Percentiles rank a stretch among this genome's conserved stretches.
These are phyloP conservation scores for Suaeda aralocaspica DNA, from an alignment of 148 eudicot species.

Conservation along the genomic window DNA sequence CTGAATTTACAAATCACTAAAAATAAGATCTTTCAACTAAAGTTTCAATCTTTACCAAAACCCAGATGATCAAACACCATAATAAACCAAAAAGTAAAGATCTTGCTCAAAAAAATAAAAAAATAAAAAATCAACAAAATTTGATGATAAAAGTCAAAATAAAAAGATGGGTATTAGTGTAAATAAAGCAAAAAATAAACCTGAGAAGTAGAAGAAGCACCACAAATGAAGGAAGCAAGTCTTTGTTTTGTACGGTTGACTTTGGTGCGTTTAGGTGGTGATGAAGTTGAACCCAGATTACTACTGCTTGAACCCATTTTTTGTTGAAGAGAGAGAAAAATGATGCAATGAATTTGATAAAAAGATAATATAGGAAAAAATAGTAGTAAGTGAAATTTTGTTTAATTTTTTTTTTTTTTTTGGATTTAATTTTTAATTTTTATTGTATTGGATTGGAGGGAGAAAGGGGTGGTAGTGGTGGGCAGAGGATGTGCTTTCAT, in stretches of 20 bases:
- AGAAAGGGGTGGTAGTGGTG: neutral
- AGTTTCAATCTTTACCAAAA: neutral
- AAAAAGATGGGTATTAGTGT: neutral
- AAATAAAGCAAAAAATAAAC: too few relatives aligned
- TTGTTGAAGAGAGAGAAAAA: neutral
- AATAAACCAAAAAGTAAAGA: neutral
- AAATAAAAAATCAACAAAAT: neutral
- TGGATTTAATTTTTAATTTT: neutral
- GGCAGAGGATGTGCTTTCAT: neutral
- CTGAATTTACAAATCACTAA: neutral
- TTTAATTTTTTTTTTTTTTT: too few relatives aligned
- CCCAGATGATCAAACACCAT: neutral
- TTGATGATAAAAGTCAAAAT: neutral
- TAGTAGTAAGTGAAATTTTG: too few relatives aligned
- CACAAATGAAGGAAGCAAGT: constrained; percentile 50
- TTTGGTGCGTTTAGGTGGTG: constrained; percentile 22
- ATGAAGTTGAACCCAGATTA: constrained; percentile 34
- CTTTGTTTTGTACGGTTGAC: constrained; percentile 45
- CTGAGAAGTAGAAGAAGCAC: constrained; percentile 42
- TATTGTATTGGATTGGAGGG: neutral
- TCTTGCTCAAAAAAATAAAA: neutral
- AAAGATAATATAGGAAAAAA: neutral
- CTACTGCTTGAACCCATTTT: constrained; percentile 61
- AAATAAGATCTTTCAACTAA: neutral
- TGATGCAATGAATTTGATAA: neutral